Base-by-base conservation (phyloP, 2,329 filamentous ascomycete species). In the Aspergillus tanneri region DNA sequence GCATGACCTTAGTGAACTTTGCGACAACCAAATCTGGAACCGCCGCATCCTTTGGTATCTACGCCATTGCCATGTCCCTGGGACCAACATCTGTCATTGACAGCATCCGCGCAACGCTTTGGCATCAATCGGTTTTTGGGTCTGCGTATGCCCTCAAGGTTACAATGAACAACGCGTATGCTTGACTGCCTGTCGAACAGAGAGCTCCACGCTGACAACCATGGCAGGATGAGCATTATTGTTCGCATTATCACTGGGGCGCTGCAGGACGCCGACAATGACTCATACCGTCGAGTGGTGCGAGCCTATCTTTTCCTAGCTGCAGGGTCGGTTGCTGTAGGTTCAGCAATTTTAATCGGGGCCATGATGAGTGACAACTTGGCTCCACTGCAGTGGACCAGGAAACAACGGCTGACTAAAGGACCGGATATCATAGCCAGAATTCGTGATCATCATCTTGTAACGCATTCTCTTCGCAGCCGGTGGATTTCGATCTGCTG, bases 61-160 rank as follows among this genome's bases (percentile, higher is more conserved):
- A 78, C 35, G 82, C 81, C 0, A 66, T 85, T 10, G 78, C 80
- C 0, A 69, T 68, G 4, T 77, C 74, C 0, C 69, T 84, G 2
- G 81, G 81, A 0, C 80, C 81, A 0, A 82, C 80, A 0, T 71
- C 76, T 3, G 80, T 84, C 49, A 82, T 85, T 43, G 82, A 85
- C 57, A 72, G 77, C 18, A 81, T 84, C 21, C 78, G 82, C 12
- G 83, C 81, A 0, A 74, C 75, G 0, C 76, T 85, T 63, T 83
- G 79, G 77, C 72, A 82, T 21, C 77, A 81, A 47, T 77, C 77
- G 2, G 77, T 82, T 0, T 85, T 84, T 49, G 82, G 81, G 0
- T 77, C 79, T 0, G 82, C 77, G 0, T 84, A 84, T 50, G 74
- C 79, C 1, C 63, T 83, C 47, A 85, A 85, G 49, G 76, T 84